Percentiles rank a stretch among this genome's conserved stretches.
Conservation (phyloP, 2,329 filamentous ascomycete species). For the Ophiosphaerella herpotricha region DNA sequence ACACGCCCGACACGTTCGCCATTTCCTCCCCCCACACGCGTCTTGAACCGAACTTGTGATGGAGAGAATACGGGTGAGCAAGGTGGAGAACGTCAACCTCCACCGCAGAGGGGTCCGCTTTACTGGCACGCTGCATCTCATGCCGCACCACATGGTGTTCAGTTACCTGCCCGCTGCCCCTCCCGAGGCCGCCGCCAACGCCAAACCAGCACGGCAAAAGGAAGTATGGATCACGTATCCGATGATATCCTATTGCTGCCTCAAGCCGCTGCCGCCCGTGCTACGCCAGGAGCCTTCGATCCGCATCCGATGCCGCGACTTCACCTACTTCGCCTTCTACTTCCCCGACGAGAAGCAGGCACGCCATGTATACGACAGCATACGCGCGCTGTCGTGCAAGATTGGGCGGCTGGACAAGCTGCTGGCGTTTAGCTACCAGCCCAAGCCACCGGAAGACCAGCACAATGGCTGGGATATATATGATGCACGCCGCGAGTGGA, state of each 20-base stretch:
- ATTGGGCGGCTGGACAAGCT: conserved; percentile 84
- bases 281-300: conserved; percentile 79
- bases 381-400: conserved; percentile 79
- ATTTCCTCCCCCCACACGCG: too few relatives aligned
- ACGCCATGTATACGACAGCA: conserved; percentile 84
- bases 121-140: conserved; percentile 65
- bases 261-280: conserved; percentile 72
- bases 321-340: conserved; percentile 90
- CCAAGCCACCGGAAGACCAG: conserved; percentile 72
- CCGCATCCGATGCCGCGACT: conserved; percentile 87
- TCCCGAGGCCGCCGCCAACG: conserved; percentile 40
- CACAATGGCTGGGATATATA: conserved; percentile 85
- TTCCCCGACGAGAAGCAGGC: conserved; percentile 76
- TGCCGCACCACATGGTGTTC: conserved; percentile 68
- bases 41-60: conserved; percentile 22
- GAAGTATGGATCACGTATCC: conserved; percentile 96
- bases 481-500: conserved; percentile 82
- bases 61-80: conserved; percentile 55
- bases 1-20: too few relatives aligned
- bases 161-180: conserved; percentile 56
- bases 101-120: conserved; percentile 61
- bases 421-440: conserved; percentile 85
- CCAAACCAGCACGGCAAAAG: conserved; percentile 56
- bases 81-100: conserved; percentile 65
- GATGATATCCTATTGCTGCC: conserved; percentile 80